These are phyloP conservation scores for Salix koriyanagi DNA, from an alignment of 345 rosid genomes.

Conservation along the genomic window DNA sequence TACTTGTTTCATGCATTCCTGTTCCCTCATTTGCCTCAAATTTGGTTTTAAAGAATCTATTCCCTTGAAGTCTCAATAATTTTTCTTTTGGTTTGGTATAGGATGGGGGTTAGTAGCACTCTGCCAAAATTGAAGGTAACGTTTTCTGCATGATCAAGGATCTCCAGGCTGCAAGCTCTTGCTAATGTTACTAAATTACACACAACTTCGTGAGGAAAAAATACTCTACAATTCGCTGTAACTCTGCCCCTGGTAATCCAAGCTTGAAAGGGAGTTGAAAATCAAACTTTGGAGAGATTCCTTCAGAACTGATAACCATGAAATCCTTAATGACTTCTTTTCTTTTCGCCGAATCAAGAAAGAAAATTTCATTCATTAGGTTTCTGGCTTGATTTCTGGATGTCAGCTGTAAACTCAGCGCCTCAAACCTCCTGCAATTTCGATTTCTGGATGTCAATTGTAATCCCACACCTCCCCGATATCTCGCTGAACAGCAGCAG, in stretches of 20 bases:
- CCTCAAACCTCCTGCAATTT: slow-evolving; percentile 3
- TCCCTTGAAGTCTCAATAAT: background rate
- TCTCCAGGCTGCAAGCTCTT: slow-evolving; percentile 1
- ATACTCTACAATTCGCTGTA: background rate
- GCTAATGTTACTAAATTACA: background rate
- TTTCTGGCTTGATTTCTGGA: background rate
- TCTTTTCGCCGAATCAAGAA: background rate
- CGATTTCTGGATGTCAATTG: background rate
- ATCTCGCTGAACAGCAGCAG: slow-evolving; percentile 1
- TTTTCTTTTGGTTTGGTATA: slow-evolving; percentile 7
- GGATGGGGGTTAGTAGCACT: slow-evolving; percentile 29
- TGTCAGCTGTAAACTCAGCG: background rate
- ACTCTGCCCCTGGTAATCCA: slow-evolving; percentile 4
- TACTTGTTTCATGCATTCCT: background rate
- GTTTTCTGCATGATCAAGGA: slow-evolving; percentile 7
- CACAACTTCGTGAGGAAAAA: slow-evolving; percentile 15
- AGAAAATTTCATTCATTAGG: background rate
- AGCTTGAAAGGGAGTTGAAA: background rate
- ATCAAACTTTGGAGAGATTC: slow-evolving; percentile 3
- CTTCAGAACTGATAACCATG: slow-evolving; percentile 7
- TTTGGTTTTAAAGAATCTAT: background rate
- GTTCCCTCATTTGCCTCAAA: background rate
- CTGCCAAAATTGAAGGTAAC: background rate
- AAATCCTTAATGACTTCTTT: background rate
- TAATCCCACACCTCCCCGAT: background rate